Conservation (phyloP, 192 early-diverging fungal species). For the Backusella morwellensis region DNA sequence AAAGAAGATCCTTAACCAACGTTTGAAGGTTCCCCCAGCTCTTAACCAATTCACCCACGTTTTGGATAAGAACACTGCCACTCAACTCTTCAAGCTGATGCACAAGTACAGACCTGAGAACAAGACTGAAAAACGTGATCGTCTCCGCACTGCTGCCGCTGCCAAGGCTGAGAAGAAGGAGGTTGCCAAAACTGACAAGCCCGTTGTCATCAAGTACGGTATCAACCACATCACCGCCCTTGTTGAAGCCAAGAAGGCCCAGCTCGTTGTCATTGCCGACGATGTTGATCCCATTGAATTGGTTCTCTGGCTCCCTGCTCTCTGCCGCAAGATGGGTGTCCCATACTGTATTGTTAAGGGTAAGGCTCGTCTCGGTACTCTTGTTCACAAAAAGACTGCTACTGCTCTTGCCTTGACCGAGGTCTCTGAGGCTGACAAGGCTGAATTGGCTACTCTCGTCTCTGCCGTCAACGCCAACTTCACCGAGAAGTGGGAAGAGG, state of each 20-base stretch:
- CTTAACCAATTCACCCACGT: conserved; percentile 99
- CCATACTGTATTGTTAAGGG: conserved; percentile 99
- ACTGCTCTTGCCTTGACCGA: conserved; percentile 95
- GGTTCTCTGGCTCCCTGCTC: conserved; percentile 97
- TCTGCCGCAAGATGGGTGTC: conserved; percentile 99
- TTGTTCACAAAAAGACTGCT: conserved; percentile 99
- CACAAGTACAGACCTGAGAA: conserved; percentile 99
- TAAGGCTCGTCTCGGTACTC: conserved; percentile 97
- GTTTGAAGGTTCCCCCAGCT: conserved; percentile 99
- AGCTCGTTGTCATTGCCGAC: conserved; percentile 98
- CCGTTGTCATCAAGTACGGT: conserved; percentile 96
- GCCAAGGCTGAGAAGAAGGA: conserved; percentile 88
- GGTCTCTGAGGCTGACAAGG: conserved; percentile 94
- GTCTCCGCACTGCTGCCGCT: conserved; percentile 85
- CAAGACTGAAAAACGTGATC: conserved; percentile 92
- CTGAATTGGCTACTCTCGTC: conserved; percentile 81
- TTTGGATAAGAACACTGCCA: conserved; percentile 98
- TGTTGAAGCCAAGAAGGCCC: conserved; percentile 98
- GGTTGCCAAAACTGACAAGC: conserved; percentile 84
- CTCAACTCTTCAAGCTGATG: conserved; percentile 96
- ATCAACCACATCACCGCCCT: conserved; percentile 99
- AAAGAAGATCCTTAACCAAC: conserved; percentile 94
- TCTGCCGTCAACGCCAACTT: conserved; percentile 93
- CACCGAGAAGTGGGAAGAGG: conserved; percentile 91
- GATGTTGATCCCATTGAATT: conserved; percentile 99